Conservation (phyloP, 1,284 basidiomycete genomes). For the Fistulinella cinereoalba region DNA sequence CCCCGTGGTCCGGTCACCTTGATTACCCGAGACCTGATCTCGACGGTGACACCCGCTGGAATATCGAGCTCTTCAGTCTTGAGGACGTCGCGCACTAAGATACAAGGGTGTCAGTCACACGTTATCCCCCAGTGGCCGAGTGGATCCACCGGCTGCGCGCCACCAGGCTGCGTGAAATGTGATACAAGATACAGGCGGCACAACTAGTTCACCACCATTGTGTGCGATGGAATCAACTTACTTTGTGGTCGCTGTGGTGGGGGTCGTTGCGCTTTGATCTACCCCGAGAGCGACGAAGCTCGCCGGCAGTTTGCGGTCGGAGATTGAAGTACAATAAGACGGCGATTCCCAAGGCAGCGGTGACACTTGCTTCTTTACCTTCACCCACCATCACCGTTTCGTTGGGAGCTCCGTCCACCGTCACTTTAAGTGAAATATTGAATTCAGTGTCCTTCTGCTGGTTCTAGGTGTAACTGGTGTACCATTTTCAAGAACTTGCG, state of each 20-base stretch:
- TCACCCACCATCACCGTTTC: conserved; percentile 50
- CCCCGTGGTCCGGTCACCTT: conserved; percentile 89
- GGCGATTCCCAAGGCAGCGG: conserved; percentile 26
- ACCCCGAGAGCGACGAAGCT: background rate
- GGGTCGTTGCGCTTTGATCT: conserved; percentile 15
- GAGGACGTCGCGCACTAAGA: conserved; percentile 83
- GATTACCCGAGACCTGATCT: conserved; percentile 87
- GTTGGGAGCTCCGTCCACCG: conserved; percentile 33
- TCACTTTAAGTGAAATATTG: conserved; percentile 40
- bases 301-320: conserved; percentile 34
- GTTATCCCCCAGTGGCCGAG: conserved; percentile 19
- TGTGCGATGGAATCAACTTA: conserved; percentile 18
- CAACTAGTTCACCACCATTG: background rate
- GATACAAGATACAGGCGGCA: background rate
- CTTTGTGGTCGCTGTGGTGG: conserved; percentile 29
- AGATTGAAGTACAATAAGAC: conserved; percentile 24
- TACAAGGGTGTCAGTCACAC: conserved; percentile 11
- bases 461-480: conserved; percentile 31
- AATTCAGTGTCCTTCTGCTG: conserved; percentile 35
- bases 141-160: conserved; percentile 32
- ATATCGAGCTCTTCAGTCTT: conserved; percentile 92
- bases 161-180: conserved; percentile 4
- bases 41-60: conserved; percentile 81
- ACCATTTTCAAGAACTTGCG: conserved; percentile 30
- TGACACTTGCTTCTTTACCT: conserved; percentile 35